Evolutionary conservation across 768 basidiomycete species (phyloP).

Genomic region (Hypholoma fasciculare): DNA sequence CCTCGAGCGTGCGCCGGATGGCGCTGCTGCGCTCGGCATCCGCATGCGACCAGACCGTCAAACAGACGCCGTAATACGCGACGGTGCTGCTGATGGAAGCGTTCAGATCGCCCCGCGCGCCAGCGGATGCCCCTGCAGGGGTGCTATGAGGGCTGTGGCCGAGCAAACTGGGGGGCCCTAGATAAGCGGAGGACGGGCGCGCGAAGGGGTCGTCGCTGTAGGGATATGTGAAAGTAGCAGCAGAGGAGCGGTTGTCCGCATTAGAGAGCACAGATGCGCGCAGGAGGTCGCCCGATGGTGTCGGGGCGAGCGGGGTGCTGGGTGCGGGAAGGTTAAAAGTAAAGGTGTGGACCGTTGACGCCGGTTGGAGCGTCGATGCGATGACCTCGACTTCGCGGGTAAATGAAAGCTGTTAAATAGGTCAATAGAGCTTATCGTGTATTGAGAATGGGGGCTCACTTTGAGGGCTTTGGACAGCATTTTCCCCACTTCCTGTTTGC

Average conservation of each 20-base stretch:
- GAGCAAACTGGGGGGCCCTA: constrained; percentile 73
- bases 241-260: constrained; percentile 63
- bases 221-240: constrained; percentile 71
- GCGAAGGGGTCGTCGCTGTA: constrained; percentile 79
- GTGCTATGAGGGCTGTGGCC: constrained; percentile 41
- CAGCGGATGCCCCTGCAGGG: constrained; percentile 30
- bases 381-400: constrained; percentile 92
- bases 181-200: constrained; percentile 76
- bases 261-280: constrained; percentile 74
- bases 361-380: constrained; percentile 91
- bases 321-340: constrained; percentile 84
- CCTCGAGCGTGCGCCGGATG: constrained; percentile 81
- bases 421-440: constrained; percentile 6
- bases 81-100: constrained; percentile 45
- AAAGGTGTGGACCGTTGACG: constrained; percentile 90
- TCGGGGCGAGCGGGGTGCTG: constrained; percentile 73
- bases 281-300: constrained; percentile 68
- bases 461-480: constrained; percentile 92
- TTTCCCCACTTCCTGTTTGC: constrained; percentile 85
- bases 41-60: constrained; percentile 96
- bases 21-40: constrained; percentile 85
- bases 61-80: constrained; percentile 87
- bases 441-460: constrained; percentile 38
- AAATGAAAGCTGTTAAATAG: constrained; percentile 69
- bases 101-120: constrained; percentile 28